Conservation (phyloP, 2,329 filamentous ascomycete species). For the Neofusicoccum sp. region DNA sequence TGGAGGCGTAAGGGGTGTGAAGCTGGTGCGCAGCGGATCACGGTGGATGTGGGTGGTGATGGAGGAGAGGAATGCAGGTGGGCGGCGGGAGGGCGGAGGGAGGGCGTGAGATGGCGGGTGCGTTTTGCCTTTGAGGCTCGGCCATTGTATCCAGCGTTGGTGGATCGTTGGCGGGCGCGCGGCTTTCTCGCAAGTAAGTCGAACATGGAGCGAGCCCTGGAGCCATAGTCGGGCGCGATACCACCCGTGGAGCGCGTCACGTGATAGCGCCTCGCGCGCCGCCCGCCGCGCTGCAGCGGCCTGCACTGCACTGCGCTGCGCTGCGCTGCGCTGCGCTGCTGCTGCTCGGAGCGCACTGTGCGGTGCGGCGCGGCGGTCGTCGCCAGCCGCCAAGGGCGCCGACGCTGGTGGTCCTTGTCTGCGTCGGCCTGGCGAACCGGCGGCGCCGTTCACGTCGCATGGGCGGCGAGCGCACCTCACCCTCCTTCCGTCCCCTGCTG, state of each 20-base stretch:
- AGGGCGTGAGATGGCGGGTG: conserved; percentile 10
- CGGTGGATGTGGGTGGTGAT: conserved; percentile 17
- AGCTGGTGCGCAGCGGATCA: conserved; percentile 9
- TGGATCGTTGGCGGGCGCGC: neutral
- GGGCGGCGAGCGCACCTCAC: neutral
- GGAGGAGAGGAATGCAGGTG: conserved; percentile 5
- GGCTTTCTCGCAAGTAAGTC: conserved; percentile 3
- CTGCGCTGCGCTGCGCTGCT: too few species aligned
- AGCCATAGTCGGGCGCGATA: too few species aligned
- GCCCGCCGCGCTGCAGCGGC: too few species aligned
- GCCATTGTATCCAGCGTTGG: conserved; percentile 11
- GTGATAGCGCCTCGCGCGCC: conserved; percentile 1
- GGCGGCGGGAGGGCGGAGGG: conserved; percentile 13
- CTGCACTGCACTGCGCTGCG: too few species aligned
- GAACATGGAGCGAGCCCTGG: neutral
- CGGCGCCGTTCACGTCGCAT: neutral
- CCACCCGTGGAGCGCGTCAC: neutral
- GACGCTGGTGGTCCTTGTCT: neutral
- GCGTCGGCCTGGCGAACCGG: neutral
- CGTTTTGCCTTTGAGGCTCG: conserved; percentile 16
- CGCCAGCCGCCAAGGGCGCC: conserved; percentile 3
- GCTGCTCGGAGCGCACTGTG: neutral
- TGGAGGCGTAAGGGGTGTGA: conserved; percentile 14
- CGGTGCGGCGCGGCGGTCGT: neutral
- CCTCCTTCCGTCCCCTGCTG: neutral